phyloP scores from a whole-genome alignment of 768 basidiomycete species.

The Harrya chromipes region DNA sequence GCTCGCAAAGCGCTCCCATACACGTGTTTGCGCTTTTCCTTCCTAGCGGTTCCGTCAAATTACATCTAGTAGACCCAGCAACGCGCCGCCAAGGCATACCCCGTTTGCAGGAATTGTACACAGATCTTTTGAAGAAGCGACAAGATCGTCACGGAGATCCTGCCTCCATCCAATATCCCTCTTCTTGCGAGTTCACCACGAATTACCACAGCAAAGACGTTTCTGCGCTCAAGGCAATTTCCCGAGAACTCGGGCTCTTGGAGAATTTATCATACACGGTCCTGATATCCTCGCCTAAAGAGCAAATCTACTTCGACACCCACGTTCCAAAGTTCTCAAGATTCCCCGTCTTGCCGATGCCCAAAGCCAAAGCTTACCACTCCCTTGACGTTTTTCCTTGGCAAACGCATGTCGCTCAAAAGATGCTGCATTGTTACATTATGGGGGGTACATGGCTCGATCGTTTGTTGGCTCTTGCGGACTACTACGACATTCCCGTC shows the following conservation, averaged over 20 bases:
- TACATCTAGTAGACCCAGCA: conserved; percentile 90
- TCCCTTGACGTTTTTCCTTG: conserved; percentile 83
- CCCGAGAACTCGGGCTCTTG: conserved; percentile 76
- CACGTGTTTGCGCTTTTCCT: conserved; percentile 90
- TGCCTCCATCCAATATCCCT: conserved; percentile 61
- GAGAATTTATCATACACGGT: conserved; percentile 73
- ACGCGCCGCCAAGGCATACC: conserved; percentile 80
- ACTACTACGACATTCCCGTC: conserved; percentile 90
- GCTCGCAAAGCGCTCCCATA: conserved; percentile 64
- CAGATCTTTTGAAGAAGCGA: conserved; percentile 55
- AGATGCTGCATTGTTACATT: conserved; percentile 84
- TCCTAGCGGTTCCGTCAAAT: conserved; percentile 62
- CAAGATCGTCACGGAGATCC: conserved; percentile 38
- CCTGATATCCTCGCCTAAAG: conserved; percentile 83
- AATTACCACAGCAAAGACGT: conserved; percentile 77
- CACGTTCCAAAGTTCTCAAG: conserved; percentile 66
- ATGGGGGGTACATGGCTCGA: conserved; percentile 77
- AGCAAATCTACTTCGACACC: conserved; percentile 78
- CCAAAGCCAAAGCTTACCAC: conserved; percentile 72
- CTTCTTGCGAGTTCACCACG: conserved; percentile 56
- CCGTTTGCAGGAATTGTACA: conserved; percentile 73
- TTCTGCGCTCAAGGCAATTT: conserved; percentile 82
- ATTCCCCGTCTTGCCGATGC: conserved; percentile 88
- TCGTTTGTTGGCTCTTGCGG: conserved; percentile 71
- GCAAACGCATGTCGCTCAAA: conserved; percentile 78